Percentiles rank a stretch among this genome's conserved stretches.
Conservation (phyloP, 2,329 filamentous ascomycete species). For the Lasiodiplodia sp. region DNA sequence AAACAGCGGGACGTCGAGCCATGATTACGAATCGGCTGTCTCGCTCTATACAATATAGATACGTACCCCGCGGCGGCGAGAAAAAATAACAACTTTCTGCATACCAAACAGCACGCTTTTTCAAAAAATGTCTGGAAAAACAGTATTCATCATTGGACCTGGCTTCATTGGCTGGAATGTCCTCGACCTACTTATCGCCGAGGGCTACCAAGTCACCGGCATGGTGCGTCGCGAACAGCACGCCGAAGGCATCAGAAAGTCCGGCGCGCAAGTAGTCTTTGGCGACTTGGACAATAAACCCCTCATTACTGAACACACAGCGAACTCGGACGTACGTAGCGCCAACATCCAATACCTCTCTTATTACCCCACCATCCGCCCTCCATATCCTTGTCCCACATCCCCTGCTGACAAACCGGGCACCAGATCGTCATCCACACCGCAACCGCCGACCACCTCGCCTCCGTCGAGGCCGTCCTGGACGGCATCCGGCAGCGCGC, state of each 20-base stretch:
- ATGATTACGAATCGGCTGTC: not conserved
- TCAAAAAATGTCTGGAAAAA: slow-evolving; percentile 30
- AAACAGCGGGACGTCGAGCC: not conserved
- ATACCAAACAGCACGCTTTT: not conserved
- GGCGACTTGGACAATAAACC: slow-evolving; percentile 53
- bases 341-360: not conserved
- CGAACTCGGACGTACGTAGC: slow-evolving; percentile 44
- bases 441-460: slow-evolving; percentile 58
- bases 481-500: slow-evolving; percentile 52
- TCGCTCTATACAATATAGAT: not conserved
- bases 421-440: slow-evolving; percentile 52
- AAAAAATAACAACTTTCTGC: not conserved
- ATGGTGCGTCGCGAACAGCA: slow-evolving; percentile 52
- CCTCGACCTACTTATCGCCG: slow-evolving; percentile 52
- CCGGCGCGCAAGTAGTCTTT: slow-evolving; percentile 48
- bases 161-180: slow-evolving; percentile 59
- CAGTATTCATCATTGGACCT: slow-evolving; percentile 55
- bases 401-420: not conserved
- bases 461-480: slow-evolving; percentile 55
- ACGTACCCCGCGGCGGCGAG: not conserved
- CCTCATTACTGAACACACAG: slow-evolving; percentile 48
- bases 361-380: slow-evolving; percentile 36
- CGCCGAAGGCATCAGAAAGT: slow-evolving; percentile 45
- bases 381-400: not conserved
- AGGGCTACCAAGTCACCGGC: slow-evolving; percentile 53